A percentile compares a stretch with the other conserved stretches of the same genome.
Evolutionary conservation across 2,329 filamentous ascomycete species (phyloP).

Genomic region (Hypoxylon rubiginosum): DNA sequence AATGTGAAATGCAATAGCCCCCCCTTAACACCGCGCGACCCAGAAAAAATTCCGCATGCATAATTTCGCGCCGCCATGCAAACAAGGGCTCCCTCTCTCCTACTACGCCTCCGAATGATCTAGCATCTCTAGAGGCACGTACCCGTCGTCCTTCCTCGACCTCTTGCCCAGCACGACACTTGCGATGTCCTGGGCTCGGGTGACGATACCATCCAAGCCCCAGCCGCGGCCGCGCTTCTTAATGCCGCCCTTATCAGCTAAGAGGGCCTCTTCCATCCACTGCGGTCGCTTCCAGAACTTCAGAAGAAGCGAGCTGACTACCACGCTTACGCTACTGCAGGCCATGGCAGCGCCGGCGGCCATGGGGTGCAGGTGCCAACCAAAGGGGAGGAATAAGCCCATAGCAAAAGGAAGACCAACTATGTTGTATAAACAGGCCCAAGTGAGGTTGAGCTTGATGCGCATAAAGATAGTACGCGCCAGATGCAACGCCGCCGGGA

Average conservation of each 20-base stretch:
- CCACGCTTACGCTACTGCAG: slow-evolving; percentile 88
- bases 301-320: slow-evolving; percentile 83
- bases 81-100: too few relatives aligned
- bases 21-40: background rate
- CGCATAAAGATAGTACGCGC: slow-evolving; percentile 87
- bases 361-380: slow-evolving; percentile 90
- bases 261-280: slow-evolving; percentile 84
- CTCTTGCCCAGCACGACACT: slow-evolving; percentile 53
- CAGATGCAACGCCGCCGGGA: slow-evolving; percentile 88
- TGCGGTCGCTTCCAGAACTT: slow-evolving; percentile 87
- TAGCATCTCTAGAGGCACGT: slow-evolving; percentile 70
- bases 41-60: background rate
- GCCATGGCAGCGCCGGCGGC: slow-evolving; percentile 96
- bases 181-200: slow-evolving; percentile 59
- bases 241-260: slow-evolving; percentile 69
- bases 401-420: slow-evolving; percentile 95
- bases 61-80: background rate
- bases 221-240: slow-evolving; percentile 59
- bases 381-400: slow-evolving; percentile 93
- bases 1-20: background rate
- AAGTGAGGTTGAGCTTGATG: slow-evolving; percentile 93
- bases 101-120: slow-evolving; percentile 55
- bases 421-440: slow-evolving; percentile 94
- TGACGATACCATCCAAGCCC: slow-evolving; percentile 57
- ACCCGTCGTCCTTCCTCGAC: slow-evolving; percentile 64